Percentiles rank a stretch among this genome's conserved stretches.
These are phyloP conservation scores for Yamadazyma endophytica DNA, from an alignment of 805 yeast genomes.

Conservation along the genomic window DNA sequence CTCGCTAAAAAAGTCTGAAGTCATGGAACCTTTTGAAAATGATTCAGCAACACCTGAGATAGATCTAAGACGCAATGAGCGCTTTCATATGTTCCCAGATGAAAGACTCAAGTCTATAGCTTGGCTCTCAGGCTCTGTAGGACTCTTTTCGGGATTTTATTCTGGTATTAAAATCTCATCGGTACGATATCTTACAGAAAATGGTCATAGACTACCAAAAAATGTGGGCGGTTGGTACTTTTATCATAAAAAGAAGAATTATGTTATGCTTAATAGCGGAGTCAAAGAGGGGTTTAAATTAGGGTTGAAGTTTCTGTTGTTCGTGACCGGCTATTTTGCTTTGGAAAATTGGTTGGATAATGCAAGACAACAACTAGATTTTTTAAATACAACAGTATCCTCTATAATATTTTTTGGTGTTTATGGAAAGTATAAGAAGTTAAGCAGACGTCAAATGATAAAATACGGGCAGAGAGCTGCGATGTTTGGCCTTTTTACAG, in stretches of 20 bases:
- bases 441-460: slow-evolving; percentile 40
- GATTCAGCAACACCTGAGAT: too few species aligned
- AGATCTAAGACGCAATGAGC: slow-evolving; percentile 21
- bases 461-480: slow-evolving; percentile 50
- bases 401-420: slow-evolving; percentile 48
- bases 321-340: slow-evolving; percentile 50
- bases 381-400: slow-evolving; percentile 58
- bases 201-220: slow-evolving; percentile 75
- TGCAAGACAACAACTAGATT: slow-evolving; percentile 51
- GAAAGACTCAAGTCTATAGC: slow-evolving; percentile 43
- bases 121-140: slow-evolving; percentile 34
- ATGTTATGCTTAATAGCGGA: slow-evolving; percentile 61
- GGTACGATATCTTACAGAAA: slow-evolving; percentile 65
- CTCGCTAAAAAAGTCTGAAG: too few species aligned
- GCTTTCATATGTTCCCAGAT: slow-evolving; percentile 49
- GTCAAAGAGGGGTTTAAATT: slow-evolving; percentile 43
- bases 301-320: slow-evolving; percentile 31
- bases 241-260: slow-evolving; percentile 79
- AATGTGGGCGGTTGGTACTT: slow-evolving; percentile 85
- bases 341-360: slow-evolving; percentile 61
- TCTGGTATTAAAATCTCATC: slow-evolving; percentile 55
- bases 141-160: slow-evolving; percentile 53
- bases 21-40: too few species aligned
- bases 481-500: slow-evolving; percentile 55
- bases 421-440: slow-evolving; percentile 43